Base-by-base conservation (phyloP, 352 stramenopile species). In the Aphanomyces euteiches region DNA sequence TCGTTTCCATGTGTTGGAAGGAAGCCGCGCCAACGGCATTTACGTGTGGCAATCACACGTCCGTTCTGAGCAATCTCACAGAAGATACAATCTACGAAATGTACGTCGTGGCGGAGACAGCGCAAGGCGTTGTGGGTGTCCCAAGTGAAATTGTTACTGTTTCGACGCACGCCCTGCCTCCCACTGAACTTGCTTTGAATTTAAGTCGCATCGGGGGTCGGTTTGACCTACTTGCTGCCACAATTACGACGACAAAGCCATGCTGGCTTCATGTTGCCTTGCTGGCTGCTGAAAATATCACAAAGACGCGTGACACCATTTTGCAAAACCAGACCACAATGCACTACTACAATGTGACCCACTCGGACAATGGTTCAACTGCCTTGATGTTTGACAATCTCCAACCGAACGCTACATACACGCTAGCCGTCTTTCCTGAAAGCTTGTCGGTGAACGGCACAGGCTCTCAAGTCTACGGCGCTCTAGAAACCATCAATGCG, bases 101-200 rank as follows among this genome's bases (percentile, higher is more conserved):
- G 5, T 74, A 73, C 47, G 36, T 91, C 36, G 89, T 83, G 38
- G 76, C 86, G 7, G 83, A 88, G 68, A 93, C 82, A 67, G 67
- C 59, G 3, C 61, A 65, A 45, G 75, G 76, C 5, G 85, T 93
- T 3, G 63, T 80, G 15, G 90, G 84, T 59, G 40, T 50, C n/a
- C 68, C 37, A 19, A 80, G 73, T 1, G 56, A 47, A 5, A 19
- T 64, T 4, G 8, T 53, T 0, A 15, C 21, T 13, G 80, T 88
- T 4, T 71, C 64, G 67, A 93, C 84, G 0, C 76, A 88, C 63
- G 77, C 77, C 13, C 67, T 43, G 4, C 79, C 85, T 34, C 81
- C 85, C 10, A 12, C 8, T 3, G 68, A 90, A 7, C 1, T 74
- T 0, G 47, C 53, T 12, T 50, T 72, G 0, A 21, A 67, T 4